Percentiles rank a stretch among this genome's conserved stretches.
These are phyloP conservation scores for Candida frijolesensis DNA, from an alignment of 1,139 yeast genomes.

Conservation along the genomic window DNA sequence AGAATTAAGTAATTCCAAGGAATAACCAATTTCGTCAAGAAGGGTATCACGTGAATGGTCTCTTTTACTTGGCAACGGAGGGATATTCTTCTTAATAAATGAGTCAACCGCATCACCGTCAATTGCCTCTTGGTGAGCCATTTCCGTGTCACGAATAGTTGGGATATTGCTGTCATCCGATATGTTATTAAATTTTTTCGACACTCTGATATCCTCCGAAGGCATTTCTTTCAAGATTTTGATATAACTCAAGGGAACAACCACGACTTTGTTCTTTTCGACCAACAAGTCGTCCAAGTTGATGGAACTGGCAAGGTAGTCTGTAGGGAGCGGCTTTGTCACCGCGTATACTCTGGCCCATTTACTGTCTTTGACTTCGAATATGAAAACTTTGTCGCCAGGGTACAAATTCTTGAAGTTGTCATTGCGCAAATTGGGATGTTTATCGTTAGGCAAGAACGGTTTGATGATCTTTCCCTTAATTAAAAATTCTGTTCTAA, in stretches of 20 bases:
- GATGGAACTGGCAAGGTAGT: constrained; percentile 62
- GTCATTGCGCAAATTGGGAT: constrained; percentile 41
- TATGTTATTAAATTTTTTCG: constrained; percentile 37
- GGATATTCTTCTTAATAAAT: constrained; percentile 32
- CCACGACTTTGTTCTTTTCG: constrained; percentile 48
- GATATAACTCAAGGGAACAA: constrained; percentile 64
- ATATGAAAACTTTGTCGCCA: constrained; percentile 80
- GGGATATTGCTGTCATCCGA: constrained; percentile 39
- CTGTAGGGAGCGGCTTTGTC: constrained; percentile 66
- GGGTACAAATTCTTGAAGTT: constrained; percentile 62
- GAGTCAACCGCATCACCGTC: constrained; percentile 21
- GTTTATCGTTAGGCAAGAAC: constrained; percentile 61
- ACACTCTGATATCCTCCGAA: constrained; percentile 25
- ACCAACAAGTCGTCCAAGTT: constrained; percentile 66
- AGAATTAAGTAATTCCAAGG: constrained; percentile 57
- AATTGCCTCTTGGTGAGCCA: constrained; percentile 33
- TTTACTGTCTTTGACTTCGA: constrained; percentile 62
- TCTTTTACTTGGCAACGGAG: constrained; percentile 50
- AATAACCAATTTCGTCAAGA: constrained; percentile 57
- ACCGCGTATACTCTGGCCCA: constrained; percentile 85
- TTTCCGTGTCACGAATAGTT: constrained; percentile 43
- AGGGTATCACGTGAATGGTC: constrained; percentile 36
- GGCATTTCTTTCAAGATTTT: constrained; percentile 37
- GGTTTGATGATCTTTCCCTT: constrained; percentile 59
- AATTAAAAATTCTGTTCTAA: constrained; percentile 39